A percentile compares a stretch with the other conserved stretches of the same genome.
phyloP scores from a whole-genome alignment of 2,329 filamentous ascomycete species.

The Aspergillus thermomutatus region DNA sequence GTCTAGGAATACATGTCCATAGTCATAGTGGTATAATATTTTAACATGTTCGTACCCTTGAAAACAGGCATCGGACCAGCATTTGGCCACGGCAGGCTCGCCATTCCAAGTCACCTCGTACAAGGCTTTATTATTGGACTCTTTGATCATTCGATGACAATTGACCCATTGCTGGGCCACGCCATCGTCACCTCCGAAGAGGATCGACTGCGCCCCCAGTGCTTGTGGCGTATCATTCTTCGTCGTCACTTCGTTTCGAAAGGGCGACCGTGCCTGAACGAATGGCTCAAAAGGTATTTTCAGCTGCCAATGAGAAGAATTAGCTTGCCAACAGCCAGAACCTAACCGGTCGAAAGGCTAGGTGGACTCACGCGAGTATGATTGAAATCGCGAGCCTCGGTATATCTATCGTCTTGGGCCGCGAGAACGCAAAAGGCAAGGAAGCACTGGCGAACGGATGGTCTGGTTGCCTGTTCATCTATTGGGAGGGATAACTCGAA shows the following conservation, averaged over 20 bases:
- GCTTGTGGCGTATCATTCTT: neutral
- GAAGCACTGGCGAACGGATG: neutral
- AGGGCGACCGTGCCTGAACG: neutral
- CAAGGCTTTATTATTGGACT: neutral
- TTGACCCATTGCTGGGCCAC: neutral
- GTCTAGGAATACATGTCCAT: too few species aligned
- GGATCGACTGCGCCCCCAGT: neutral
- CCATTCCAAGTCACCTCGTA: constrained; percentile 2
- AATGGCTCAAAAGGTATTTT: neutral
- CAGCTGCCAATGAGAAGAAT: neutral
- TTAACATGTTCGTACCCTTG: too few species aligned
- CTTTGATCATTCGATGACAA: neutral
- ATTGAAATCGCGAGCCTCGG: neutral
- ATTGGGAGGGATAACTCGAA: constrained; percentile 1
- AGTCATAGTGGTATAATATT: too few species aligned
- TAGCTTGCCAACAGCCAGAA: too few species aligned
- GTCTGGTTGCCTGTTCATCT: neutral
- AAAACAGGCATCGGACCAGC: neutral
- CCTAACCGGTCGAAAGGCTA: too few species aligned
- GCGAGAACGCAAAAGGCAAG: neutral
- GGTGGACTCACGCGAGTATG: too few species aligned
- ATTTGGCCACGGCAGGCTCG: constrained; percentile 2
- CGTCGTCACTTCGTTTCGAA: neutral
- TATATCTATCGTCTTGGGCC: neutral
- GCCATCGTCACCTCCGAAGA: neutral